A percentile compares a stretch with the other conserved stretches of the same genome.
Conservation (phyloP, 805 yeast species). For the baker's yeast (Saccharomyces cerevisiae) region DNA sequence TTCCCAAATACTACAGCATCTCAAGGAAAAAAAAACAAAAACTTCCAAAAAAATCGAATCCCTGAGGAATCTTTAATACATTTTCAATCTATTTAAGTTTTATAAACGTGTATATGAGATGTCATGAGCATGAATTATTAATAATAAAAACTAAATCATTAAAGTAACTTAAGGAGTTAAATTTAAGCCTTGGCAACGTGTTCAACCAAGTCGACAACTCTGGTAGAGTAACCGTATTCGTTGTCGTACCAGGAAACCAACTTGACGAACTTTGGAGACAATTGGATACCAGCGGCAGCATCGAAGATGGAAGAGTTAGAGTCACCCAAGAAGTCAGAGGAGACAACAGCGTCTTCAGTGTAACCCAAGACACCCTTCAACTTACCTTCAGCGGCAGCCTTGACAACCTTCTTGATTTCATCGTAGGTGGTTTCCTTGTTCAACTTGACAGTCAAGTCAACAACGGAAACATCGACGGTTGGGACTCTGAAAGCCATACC, state of each 20-base stretch:
- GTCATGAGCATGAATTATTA: background rate
- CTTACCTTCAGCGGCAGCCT: conserved; percentile 51
- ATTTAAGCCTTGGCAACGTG: conserved; percentile 42
- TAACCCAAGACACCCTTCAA: conserved; percentile 58
- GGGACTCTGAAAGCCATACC: conserved; percentile 72
- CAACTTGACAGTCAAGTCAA: conserved; percentile 61
- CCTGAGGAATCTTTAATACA: background rate
- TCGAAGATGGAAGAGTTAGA: conserved; percentile 58
- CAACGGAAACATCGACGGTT: conserved; percentile 65
- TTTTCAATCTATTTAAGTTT: background rate
- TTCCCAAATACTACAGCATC: background rate
- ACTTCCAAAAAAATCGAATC: background rate
- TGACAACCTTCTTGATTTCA: conserved; percentile 52
- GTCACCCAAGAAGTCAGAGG: conserved; percentile 60
- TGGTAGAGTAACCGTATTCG: conserved; percentile 69
- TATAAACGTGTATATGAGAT: background rate
- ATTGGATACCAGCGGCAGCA: conserved; percentile 61
- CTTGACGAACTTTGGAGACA: conserved; percentile 63
- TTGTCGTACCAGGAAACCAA: conserved; percentile 68
- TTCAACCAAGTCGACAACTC: conserved; percentile 65
- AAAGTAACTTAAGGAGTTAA: conserved; percentile 1
- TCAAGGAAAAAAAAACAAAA: background rate
- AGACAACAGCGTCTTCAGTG: conserved; percentile 66
- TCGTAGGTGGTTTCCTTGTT: conserved; percentile 51
- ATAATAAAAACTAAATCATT: background rate